These are phyloP conservation scores for Dalbergia cultrata DNA, from an alignment of 306 rosid species.

Conservation along the genomic window DNA sequence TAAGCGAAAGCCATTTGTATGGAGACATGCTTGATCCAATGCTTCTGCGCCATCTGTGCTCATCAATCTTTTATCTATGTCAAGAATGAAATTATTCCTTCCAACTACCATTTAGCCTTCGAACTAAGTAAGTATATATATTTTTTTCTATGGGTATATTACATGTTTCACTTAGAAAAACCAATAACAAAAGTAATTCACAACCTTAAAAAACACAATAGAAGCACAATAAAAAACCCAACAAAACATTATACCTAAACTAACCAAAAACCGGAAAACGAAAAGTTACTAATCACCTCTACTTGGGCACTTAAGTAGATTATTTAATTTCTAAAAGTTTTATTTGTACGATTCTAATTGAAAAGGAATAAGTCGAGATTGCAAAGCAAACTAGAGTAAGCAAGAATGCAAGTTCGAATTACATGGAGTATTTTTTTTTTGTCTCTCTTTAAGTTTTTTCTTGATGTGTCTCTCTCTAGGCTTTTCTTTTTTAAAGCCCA, in stretches of 20 bases:
- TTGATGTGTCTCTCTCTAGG: no score
- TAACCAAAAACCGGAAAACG: no score
- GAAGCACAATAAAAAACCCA: no score
- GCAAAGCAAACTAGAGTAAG: not conserved
- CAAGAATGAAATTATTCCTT: constrained; percentile 37
- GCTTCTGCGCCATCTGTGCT: constrained; percentile 20
- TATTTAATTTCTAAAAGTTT: not conserved
- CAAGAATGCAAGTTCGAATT: not conserved
- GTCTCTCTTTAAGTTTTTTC: no score
- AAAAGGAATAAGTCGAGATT: not conserved
- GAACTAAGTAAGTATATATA: not conserved
- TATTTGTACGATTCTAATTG: not conserved
- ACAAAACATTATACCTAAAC: no score
- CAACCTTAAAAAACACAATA: no score
- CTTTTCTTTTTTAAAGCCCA: no score
- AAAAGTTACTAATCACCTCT: not conserved
- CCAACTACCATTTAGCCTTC: constrained; percentile 10
- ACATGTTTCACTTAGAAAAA: no score
- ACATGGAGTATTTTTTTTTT: no score
- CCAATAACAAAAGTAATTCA: no score
- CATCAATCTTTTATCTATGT: constrained; percentile 26
- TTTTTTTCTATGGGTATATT: no score
- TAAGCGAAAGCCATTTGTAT: constrained; percentile 33
- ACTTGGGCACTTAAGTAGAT: not conserved
- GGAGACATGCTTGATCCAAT: constrained; percentile 23